phyloP scores from a whole-genome alignment of 164 flowering plant genomes.

The Aristolochia contorta region DNA sequence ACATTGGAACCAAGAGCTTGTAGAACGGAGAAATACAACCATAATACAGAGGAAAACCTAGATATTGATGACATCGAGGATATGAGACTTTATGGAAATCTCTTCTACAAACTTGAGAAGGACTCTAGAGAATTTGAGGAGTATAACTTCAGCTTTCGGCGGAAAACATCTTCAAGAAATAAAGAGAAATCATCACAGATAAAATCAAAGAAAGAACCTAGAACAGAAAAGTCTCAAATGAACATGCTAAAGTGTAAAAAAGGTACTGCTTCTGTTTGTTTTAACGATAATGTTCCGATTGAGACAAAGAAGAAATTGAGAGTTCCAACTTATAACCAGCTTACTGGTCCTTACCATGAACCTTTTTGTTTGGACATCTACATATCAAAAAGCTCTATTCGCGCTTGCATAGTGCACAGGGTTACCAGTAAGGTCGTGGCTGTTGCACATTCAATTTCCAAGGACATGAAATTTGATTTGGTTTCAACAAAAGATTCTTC shows the following conservation, averaged over 20 bases:
- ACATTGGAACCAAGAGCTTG: constrained; percentile 12
- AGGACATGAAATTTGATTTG: constrained; percentile 77
- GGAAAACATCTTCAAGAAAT: constrained; percentile 31
- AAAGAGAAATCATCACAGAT: constrained; percentile 14
- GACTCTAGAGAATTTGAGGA: constrained; percentile 80
- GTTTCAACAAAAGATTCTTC: constrained; percentile 46
- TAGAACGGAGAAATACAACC: constrained; percentile 6
- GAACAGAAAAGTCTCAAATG: constrained; percentile 18
- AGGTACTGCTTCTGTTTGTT: not conserved
- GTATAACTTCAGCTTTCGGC: constrained; percentile 45
- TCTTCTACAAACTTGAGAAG: constrained; percentile 68
- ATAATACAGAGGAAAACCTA: constrained; percentile 14
- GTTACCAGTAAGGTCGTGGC: constrained; percentile 85
- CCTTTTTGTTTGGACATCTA: constrained; percentile 84
- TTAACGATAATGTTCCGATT: not conserved
- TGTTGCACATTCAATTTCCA: constrained; percentile 89
- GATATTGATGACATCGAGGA: constrained; percentile 75
- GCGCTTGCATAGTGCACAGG: constrained; percentile 81
- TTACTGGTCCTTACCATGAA: constrained; percentile 76
- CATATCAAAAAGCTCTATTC: constrained; percentile 75
- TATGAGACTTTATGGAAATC: constrained; percentile 64
- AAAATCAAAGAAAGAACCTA: constrained; percentile 12
- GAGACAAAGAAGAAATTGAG: constrained; percentile 31
- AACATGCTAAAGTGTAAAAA: constrained; percentile 13
- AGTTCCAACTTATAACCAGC: constrained; percentile 62